A percentile compares a stretch with the other conserved stretches of the same genome.
phyloP scores from a whole-genome alignment of 2,329 filamentous ascomycete genomes.

The Diaporthe citrichinensis region DNA sequence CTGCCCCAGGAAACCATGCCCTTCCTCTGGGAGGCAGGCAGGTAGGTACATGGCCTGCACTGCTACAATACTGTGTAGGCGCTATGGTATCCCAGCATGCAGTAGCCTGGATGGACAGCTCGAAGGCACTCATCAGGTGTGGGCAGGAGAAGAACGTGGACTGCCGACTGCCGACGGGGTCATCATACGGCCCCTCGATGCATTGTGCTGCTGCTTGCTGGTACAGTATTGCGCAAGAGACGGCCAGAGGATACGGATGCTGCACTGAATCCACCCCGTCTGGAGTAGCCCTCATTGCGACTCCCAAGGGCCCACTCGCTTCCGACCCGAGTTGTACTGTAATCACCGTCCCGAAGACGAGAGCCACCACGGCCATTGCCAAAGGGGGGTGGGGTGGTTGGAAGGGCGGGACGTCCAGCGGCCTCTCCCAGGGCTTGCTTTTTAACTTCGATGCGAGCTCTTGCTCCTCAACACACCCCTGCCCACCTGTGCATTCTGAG shows the following conservation, averaged over 20 bases:
- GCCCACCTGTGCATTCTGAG: constrained; percentile 12
- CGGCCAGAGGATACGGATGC: constrained; percentile 1
- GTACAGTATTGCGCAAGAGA: background rate
- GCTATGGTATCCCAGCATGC: constrained; percentile 34
- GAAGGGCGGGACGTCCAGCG: background rate
- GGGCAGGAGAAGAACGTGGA: background rate
- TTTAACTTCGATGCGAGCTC: constrained; percentile 21
- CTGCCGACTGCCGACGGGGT: constrained; percentile 24
- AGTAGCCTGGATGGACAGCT: constrained; percentile 27
- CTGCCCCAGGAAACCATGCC: constrained; percentile 30
- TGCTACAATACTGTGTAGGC: constrained; percentile 19
- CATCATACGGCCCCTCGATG: constrained; percentile 8
- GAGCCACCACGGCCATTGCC: constrained; percentile 10
- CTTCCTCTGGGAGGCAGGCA: constrained; percentile 1
- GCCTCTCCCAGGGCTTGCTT: constrained; percentile 9
- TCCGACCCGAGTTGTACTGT: constrained; percentile 28
- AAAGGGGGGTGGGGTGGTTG: background rate
- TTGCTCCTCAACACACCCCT: constrained; percentile 24
- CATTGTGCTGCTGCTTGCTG: background rate
- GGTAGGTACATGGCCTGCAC: constrained; percentile 15
- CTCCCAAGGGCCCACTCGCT: constrained; percentile 18
- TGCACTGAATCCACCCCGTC: constrained; percentile 16
- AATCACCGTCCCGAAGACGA: constrained; percentile 25
- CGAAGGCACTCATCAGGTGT: background rate
- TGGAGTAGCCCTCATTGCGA: constrained; percentile 26